Evolutionary conservation across 2,329 filamentous ascomycete species (phyloP), one percentile per base, ranked within the genome.

Genomic region (Cladosporium velox): DNA sequence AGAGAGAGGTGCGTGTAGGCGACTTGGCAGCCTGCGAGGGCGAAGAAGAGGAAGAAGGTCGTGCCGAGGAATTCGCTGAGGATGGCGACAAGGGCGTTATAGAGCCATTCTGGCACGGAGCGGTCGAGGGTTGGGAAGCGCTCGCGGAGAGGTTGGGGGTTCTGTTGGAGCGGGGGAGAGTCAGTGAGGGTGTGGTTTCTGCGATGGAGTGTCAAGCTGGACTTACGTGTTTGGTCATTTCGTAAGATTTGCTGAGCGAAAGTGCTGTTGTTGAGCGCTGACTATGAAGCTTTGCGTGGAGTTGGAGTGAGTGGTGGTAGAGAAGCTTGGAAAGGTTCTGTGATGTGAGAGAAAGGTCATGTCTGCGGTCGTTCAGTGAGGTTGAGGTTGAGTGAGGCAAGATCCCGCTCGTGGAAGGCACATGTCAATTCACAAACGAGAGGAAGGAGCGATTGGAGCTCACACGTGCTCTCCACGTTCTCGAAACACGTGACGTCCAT

Each of bases 1-100:
- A 72, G 71, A 0, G 72, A 67, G 12, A 72, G 70, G 3, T 74
- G 63, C 1, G 84, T 83, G 6, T 79, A 80, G 52, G 82, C 76
- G 34, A 83, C 79, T 70, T 84, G 59, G 28, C 73, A 72, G 26
- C 73, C 69, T 1, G 72, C 66, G 62, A 76, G 75, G 18, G 74
- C 76, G 49, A 76, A 73, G 69, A 73, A 77, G 30, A 77, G 72
- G 69, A 76, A 77, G 70, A 76, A 71, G 32, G 73, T 75, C 2
- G 76, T 78, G 1, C 76, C 76, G 11, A 77, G 71, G 52, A 77
- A 77, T 59, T 78, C 76, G 30, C 72, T 72, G 10, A 73, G 32
- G 49, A 65, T 58, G 0, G 72, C 71, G 34, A 74, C 65, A 63
- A 73, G 69, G 52, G 73, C 68, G 63, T 69, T 69, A 52, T 62